Conservation (phyloP, 768 basidiomycete species). For the Omphalotus guepiniiformis region DNA sequence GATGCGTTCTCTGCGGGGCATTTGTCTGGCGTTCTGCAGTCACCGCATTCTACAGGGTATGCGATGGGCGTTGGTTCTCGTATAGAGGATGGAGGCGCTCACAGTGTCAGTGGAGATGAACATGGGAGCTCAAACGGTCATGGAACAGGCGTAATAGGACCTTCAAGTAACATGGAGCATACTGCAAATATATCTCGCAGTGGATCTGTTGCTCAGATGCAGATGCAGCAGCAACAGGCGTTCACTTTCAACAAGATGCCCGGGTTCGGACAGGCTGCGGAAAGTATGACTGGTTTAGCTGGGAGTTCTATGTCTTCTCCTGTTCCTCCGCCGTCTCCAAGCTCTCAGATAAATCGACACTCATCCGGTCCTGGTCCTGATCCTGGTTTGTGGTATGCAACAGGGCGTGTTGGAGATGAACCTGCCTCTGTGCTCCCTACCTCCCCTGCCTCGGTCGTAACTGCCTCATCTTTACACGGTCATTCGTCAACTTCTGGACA, state of each 20-base stretch:
- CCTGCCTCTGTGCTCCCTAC: neutral
- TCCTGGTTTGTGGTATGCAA: too few species aligned
- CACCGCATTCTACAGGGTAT: too few species aligned
- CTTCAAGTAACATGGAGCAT: neutral
- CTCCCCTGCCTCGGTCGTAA: neutral
- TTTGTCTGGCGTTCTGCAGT: neutral
- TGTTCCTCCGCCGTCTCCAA: neutral
- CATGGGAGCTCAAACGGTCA: neutral
- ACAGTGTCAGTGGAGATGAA: conserved; percentile 1
- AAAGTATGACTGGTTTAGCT: neutral
- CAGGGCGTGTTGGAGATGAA: too few species aligned
- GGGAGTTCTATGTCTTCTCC: neutral
- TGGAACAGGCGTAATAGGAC: neutral
- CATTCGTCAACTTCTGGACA: neutral
- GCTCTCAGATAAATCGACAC: too few species aligned
- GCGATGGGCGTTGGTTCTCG: too few species aligned
- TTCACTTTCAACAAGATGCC: conserved; percentile 3
- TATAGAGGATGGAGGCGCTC: neutral
- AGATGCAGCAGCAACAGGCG: neutral
- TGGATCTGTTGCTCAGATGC: neutral
- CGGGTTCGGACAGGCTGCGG: conserved; percentile 4
- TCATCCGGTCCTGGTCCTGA: too few species aligned
- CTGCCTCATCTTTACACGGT: neutral
- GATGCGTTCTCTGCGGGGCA: neutral
- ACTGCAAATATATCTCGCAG: neutral